Evolutionary conservation across 2,329 filamentous ascomycete genomes (phyloP).

Genomic region (Beauveria pseudobassiana): DNA sequence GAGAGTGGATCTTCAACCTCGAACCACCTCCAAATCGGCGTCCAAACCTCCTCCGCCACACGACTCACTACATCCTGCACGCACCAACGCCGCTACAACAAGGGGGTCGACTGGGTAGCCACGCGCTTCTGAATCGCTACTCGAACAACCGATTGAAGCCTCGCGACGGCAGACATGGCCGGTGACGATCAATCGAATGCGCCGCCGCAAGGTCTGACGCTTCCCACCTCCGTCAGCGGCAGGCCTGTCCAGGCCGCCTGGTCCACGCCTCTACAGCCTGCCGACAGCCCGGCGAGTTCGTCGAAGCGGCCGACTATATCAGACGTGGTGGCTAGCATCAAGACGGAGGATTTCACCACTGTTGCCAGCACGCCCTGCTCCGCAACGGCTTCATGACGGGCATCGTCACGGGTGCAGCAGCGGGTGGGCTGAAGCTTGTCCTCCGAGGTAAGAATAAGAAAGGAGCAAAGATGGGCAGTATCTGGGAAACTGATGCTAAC

Average conservation of each 20-base stretch:
- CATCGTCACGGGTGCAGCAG: slow-evolving; percentile 68
- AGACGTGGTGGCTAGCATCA: slow-evolving; percentile 61
- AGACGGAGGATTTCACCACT: slow-evolving; percentile 59
- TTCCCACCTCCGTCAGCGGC: slow-evolving; percentile 6
- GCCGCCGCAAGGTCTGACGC: background rate
- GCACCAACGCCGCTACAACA: background rate
- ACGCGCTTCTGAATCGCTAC: background rate
- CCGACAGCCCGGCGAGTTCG: slow-evolving; percentile 14
- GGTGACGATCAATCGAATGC: background rate
- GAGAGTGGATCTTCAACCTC: slow-evolving; percentile 7
- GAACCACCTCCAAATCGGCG: background rate
- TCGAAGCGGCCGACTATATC: slow-evolving; percentile 32
- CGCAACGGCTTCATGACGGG: slow-evolving; percentile 76
- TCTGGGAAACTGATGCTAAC: background rate
- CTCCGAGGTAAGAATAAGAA: slow-evolving; percentile 55
- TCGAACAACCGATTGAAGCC: background rate
- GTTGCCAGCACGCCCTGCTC: slow-evolving; percentile 78
- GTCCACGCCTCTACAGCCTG: slow-evolving; percentile 3
- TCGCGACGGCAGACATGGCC: background rate
- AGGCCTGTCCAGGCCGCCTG: slow-evolving; percentile 4
- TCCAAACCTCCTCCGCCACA: background rate
- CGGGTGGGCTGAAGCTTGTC: slow-evolving; percentile 68
- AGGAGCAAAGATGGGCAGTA: background rate
- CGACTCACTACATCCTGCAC: background rate
- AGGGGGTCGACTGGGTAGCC: background rate